Conservation (phyloP, 192 early-diverging fungal genomes). For the Backusella tarrabulga region DNA sequence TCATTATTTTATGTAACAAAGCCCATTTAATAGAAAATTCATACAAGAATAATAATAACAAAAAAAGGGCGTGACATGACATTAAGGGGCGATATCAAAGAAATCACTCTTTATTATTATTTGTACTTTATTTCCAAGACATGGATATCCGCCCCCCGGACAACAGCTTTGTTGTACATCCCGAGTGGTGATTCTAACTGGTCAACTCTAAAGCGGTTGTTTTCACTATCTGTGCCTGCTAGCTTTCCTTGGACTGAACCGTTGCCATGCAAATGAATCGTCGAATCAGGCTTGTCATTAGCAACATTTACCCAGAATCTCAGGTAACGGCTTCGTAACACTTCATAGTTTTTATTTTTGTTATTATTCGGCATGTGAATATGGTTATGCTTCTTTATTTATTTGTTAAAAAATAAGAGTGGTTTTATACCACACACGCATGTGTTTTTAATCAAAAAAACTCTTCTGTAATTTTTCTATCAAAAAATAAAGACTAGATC, state of each 20-base stretch:
- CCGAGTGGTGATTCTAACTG: slow-evolving; percentile 48
- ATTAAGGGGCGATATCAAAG: not conserved
- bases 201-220: slow-evolving; percentile 49
- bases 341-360: not conserved
- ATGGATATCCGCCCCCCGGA: slow-evolving; percentile 50
- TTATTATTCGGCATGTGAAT: slow-evolving; percentile 3
- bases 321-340: slow-evolving; percentile 43
- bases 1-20: not conserved
- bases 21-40: not conserved
- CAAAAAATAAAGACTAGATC: not conserved
- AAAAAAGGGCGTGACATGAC: not conserved
- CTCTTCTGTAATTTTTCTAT: not conserved
- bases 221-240: slow-evolving; percentile 46
- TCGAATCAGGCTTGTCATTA: slow-evolving; percentile 26
- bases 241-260: slow-evolving; percentile 41
- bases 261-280: slow-evolving; percentile 36
- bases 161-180: slow-evolving; percentile 47
- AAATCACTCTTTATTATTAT: not conserved
- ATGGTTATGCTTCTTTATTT: not conserved
- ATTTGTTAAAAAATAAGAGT: not conserved
- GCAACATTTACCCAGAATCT: slow-evolving; percentile 47
- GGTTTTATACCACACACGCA: not conserved
- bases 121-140: not conserved
- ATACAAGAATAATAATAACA: not conserved
- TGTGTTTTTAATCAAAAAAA: not conserved